A percentile compares a stretch with the other conserved stretches of the same genome.
Evolutionary conservation across 371 early-diverging fungal species (phyloP).

Genomic region (Mortierella sp.): DNA sequence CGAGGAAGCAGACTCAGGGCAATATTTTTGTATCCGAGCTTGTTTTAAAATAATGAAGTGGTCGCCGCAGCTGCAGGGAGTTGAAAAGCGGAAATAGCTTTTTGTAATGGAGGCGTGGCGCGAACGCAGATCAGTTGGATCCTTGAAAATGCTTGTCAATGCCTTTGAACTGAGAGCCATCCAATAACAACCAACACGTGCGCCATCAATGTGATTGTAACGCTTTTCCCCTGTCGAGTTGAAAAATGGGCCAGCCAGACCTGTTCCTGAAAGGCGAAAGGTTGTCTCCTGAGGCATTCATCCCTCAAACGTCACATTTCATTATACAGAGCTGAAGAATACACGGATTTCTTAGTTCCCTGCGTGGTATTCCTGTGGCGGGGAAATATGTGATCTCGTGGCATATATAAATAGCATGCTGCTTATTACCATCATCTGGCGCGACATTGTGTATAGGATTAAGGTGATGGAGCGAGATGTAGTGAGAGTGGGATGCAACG

Average conservation of each 20-base stretch:
- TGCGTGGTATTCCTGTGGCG: background rate
- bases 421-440: slow-evolving; percentile 55
- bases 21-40: background rate
- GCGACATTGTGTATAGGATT: slow-evolving; percentile 41
- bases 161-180: background rate
- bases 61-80: background rate
- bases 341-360: background rate
- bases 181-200: background rate
- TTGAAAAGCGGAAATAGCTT: too few species aligned
- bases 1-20: background rate
- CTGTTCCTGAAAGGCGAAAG: background rate
- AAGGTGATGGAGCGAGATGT: slow-evolving; percentile 15
- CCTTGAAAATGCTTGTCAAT: background rate
- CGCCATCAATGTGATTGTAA: background rate
- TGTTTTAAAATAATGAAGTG: background rate
- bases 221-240: background rate
- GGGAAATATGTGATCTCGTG: background rate
- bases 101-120: background rate
- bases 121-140: slow-evolving; percentile 1
- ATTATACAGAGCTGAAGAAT: background rate
- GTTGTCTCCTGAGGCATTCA: background rate
- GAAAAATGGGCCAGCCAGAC: background rate
- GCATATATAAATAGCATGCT: too few species aligned
- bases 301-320: slow-evolving; percentile 15
- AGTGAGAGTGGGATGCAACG: slow-evolving; percentile 8